Conservation (phyloP, 805 yeast genomes). For the Cyberlindnera euphorbiiphila region DNA sequence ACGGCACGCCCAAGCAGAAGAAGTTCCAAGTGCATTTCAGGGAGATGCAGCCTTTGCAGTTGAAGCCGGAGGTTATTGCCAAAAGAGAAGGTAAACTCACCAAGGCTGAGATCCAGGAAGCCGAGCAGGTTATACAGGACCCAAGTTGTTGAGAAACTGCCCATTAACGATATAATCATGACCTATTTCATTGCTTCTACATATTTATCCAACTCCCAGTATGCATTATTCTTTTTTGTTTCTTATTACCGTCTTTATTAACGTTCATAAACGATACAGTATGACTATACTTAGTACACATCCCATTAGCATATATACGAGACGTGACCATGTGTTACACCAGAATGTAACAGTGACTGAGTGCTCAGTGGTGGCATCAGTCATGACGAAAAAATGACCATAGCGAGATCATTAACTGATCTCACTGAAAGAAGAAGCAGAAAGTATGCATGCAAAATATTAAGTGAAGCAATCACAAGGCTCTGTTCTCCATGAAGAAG, state of each 20-base stretch:
- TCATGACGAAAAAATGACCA: no score
- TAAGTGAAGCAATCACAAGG: slow-evolving; percentile 29
- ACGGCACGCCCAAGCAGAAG: slow-evolving; percentile 32
- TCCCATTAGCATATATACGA: no score
- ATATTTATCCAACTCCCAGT: not conserved
- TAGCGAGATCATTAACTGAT: no score
- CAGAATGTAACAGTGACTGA: no score
- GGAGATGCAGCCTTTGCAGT: slow-evolving; percentile 36
- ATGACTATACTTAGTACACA: no score
- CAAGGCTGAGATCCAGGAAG: slow-evolving; percentile 9
- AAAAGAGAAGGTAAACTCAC: slow-evolving; percentile 7
- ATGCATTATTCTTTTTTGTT: no score
- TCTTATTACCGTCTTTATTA: no score
- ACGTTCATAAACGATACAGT: no score
- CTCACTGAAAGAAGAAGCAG: no score
- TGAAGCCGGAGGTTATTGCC: slow-evolving; percentile 33
- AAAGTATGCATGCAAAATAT: slow-evolving; percentile 1
- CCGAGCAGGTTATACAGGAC: slow-evolving; percentile 17
- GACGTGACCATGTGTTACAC: no score
- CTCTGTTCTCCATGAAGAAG: slow-evolving; percentile 83
- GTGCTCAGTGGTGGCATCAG: no score
- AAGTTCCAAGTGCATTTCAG: slow-evolving; percentile 34
- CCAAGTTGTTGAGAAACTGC: slow-evolving; percentile 13
- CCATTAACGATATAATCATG: not conserved
- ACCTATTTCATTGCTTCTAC: not conserved